A percentile compares a stretch with the other conserved stretches of the same genome.
Evolutionary conservation across 1,284 basidiomycete species (phyloP).

Genomic region (Ustilago esculenta): DNA sequence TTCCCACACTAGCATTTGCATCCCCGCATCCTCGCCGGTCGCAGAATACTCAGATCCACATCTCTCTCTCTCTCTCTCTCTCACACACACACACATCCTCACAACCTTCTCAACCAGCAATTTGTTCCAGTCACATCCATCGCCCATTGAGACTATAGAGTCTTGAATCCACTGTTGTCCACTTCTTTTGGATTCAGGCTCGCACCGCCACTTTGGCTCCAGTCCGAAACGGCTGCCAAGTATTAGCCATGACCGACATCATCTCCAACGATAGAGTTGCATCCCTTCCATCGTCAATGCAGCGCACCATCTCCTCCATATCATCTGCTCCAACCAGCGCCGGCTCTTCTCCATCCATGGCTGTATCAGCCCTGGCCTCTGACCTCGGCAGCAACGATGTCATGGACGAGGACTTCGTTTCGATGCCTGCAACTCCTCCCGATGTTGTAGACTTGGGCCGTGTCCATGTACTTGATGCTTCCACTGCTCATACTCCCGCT

Average conservation of each 20-base stretch:
- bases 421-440: slow-evolving; percentile 42
- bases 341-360: slow-evolving; percentile 31
- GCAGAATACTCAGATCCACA: not conserved
- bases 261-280: slow-evolving; percentile 1
- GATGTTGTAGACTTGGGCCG: slow-evolving; percentile 14
- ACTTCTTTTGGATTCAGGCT: too few species aligned
- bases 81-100: not conserved
- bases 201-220: not conserved
- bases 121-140: not conserved
- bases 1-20: not conserved
- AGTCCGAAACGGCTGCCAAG: not conserved
- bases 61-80: too few species aligned
- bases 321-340: slow-evolving; percentile 20
- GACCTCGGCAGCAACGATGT: slow-evolving; percentile 15
- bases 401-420: slow-evolving; percentile 34
- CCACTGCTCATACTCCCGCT: slow-evolving; percentile 3
- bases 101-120: too few species aligned
- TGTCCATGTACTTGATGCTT: slow-evolving; percentile 9
- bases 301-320: slow-evolving; percentile 16
- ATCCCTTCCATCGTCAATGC: slow-evolving; percentile 11
- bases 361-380: slow-evolving; percentile 14
- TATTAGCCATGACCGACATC: slow-evolving; percentile 5
- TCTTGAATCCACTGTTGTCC: too few species aligned
- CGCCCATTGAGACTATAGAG: not conserved
- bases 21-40: not conserved